Conservation (phyloP, 163 green algal genomes). For the Coccomyxa subellipsoidea region DNA sequence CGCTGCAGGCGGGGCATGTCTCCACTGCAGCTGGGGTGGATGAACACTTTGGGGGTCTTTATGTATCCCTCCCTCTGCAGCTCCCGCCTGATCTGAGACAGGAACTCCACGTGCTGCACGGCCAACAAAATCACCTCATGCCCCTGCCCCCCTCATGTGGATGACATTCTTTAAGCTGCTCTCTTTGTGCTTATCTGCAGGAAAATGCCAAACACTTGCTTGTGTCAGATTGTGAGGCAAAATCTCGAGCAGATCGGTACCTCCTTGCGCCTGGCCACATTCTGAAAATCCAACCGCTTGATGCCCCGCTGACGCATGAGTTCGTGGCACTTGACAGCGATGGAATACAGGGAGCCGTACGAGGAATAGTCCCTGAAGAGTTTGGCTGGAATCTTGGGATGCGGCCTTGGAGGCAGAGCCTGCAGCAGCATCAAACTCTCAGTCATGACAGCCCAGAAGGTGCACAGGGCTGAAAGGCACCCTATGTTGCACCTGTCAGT, state of each 20-base stretch:
- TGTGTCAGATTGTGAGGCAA: too few species aligned
- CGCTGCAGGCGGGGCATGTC: slow-evolving; percentile 37
- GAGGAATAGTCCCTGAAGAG: slow-evolving; percentile 59
- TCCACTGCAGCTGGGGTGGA: slow-evolving; percentile 34
- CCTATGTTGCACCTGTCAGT: too few species aligned
- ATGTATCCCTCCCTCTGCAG: slow-evolving; percentile 50
- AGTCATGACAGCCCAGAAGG: too few species aligned
- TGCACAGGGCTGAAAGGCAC: too few species aligned
- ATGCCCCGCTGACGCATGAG: slow-evolving; percentile 22
- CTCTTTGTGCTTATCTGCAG: too few species aligned
- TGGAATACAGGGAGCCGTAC: slow-evolving; percentile 48
- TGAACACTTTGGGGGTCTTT: slow-evolving; percentile 39
- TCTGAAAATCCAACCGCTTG: slow-evolving; percentile 61
- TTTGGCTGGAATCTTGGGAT: slow-evolving; percentile 64
- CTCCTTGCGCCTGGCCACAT: slow-evolving; percentile 42
- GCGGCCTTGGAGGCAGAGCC: slow-evolving; percentile 49
- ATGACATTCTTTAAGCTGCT: too few species aligned
- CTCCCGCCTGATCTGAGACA: slow-evolving; percentile 51
- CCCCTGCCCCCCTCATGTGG: too few species aligned
- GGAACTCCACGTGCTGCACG: slow-evolving; percentile 65
- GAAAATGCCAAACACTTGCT: too few species aligned
- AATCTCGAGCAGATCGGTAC: too few species aligned
- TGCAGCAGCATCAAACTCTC: slow-evolving; percentile 35
- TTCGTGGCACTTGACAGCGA: slow-evolving; percentile 38
- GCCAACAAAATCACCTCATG: neutral